These are phyloP conservation scores for Penicillium roqueforti DNA, from an alignment of 495 filamentous ascomycete genomes.

Conservation along the genomic window DNA sequence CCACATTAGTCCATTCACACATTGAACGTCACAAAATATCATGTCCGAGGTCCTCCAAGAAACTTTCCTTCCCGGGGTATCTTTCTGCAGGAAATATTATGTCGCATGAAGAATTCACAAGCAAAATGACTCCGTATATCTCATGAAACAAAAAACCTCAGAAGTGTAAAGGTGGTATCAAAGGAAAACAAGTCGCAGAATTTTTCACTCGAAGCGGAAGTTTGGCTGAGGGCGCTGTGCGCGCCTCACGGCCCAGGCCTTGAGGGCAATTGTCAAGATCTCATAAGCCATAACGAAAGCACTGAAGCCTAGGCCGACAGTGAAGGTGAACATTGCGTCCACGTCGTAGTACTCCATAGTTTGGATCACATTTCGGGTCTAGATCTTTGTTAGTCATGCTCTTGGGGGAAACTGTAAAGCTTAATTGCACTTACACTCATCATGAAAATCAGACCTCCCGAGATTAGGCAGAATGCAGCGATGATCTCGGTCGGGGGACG, in stretches of 20 bases:
- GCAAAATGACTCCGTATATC: conserved; percentile 1
- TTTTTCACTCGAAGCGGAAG: conserved; percentile 22
- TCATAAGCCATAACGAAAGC: conserved; percentile 84
- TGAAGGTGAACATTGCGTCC: conserved; percentile 91
- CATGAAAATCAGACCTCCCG: conserved; percentile 92
- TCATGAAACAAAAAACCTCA: conserved; percentile 10
- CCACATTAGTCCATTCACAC: conserved; percentile 1
- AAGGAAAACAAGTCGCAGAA: conserved; percentile 6
- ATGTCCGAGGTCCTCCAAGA: neutral
- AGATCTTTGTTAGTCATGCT: neutral
- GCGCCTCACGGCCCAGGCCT: conserved; percentile 76
- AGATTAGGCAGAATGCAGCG: conserved; percentile 78
- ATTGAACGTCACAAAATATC: neutral
- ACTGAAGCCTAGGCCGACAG: conserved; percentile 78
- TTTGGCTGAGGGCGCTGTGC: conserved; percentile 41
- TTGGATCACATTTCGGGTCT: conserved; percentile 68
- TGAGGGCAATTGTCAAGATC: conserved; percentile 73
- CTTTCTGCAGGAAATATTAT: neutral
- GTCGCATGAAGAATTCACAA: neutral
- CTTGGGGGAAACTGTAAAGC: neutral
- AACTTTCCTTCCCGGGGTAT: neutral
- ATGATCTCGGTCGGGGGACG: conserved; percentile 90
- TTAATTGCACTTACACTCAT: conserved; percentile 61
- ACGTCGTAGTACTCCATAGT: conserved; percentile 70
- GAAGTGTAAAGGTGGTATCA: conserved; percentile 26